Percentiles rank a stretch among this genome's conserved stretches.
phyloP scores from a whole-genome alignment of 352 stramenopile species.

The Phytopythium ostracodes region DNA sequence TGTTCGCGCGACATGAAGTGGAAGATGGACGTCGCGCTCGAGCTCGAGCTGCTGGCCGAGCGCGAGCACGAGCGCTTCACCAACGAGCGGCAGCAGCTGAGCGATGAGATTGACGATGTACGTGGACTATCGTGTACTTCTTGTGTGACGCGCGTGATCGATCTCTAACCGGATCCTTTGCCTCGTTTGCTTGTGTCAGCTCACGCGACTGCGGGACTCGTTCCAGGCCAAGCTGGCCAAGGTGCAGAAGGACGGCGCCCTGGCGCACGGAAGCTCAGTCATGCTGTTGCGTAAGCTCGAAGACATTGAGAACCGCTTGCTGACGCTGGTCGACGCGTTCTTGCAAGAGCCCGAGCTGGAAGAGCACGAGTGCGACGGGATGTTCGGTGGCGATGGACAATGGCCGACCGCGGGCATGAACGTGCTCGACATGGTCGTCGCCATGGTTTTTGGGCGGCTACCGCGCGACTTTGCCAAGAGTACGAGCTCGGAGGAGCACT shows the following conservation, averaged over 20 bases:
- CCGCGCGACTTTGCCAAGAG: conserved; percentile 55
- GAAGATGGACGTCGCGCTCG: conserved; percentile 64
- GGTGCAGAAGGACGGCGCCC: conserved; percentile 20
- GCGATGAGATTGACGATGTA: conserved; percentile 76
- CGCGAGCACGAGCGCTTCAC: conserved; percentile 51
- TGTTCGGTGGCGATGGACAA: conserved; percentile 25
- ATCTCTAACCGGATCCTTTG: background rate
- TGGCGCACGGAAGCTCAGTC: conserved; percentile 22
- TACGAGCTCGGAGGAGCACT: conserved; percentile 59
- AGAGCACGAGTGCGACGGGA: conserved; percentile 39
- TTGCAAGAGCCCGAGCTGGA: conserved; percentile 53
- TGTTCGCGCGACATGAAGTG: conserved; percentile 78
- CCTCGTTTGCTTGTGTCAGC: conserved; percentile 8
- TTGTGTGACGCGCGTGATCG: background rate
- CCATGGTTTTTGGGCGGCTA: conserved; percentile 82
- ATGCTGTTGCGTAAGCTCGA: conserved; percentile 75
- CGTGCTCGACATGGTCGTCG: conserved; percentile 84
- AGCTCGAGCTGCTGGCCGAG: conserved; percentile 68
- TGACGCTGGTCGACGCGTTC: conserved; percentile 52
- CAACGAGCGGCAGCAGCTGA: conserved; percentile 39
- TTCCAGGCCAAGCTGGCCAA: conserved; percentile 58
- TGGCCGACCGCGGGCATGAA: conserved; percentile 46
- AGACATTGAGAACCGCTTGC: conserved; percentile 70
- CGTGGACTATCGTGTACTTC: background rate
- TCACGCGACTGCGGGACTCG: conserved; percentile 64